Base-by-base conservation (phyloP, 441 rosid genomes). In the Gossypium laxum region DNA sequence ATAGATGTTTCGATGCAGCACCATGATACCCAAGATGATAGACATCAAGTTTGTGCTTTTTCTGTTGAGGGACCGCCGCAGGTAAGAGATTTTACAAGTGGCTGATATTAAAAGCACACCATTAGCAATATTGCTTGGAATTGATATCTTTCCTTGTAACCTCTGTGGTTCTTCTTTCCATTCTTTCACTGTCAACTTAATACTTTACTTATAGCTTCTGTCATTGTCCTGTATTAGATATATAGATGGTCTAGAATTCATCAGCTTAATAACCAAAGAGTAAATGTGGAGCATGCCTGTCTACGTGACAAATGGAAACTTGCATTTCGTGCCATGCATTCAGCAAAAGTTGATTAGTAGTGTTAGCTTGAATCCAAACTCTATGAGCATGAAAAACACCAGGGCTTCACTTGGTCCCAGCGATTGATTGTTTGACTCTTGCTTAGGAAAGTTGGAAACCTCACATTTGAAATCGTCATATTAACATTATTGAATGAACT, bases 401-500 rank as follows among this genome's bases (percentile, higher is more conserved):
- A 48, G 18, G 19, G 18, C 18, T 48, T 48, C 54, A 5, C 6
- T 48, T 48, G 18, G 6, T 48, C 54, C 18, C 54, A 14, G 4
- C 54, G 14, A 10, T 45, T 45, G 51, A 14, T 45, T 11, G 51
- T 12, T 45, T 45, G 51, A 45, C n/a, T 45, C 17, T 45, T 45
- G 14, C 51, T 45, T 45, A 1, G 1, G 0, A 28, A 28, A 28
- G 32, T 28, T 4, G 32, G 14, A 45, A 12, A 12, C 1, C n/a
- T 45, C n/a, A 11, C 51, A 2, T 12, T 45, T 45, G 15, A 12
- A 45, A 45, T 45, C 51, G 84, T 3, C 32, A 28, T 28, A 28
- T 28, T 28, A 28, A 28, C 32, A 28, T 87, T 32, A 12, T 45
- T 43, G 83, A 79, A 79, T 85, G 82, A 77, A 73, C 10, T 65